Conservation (phyloP, 495 filamentous ascomycete species). For the Daldinia concentrica region DNA sequence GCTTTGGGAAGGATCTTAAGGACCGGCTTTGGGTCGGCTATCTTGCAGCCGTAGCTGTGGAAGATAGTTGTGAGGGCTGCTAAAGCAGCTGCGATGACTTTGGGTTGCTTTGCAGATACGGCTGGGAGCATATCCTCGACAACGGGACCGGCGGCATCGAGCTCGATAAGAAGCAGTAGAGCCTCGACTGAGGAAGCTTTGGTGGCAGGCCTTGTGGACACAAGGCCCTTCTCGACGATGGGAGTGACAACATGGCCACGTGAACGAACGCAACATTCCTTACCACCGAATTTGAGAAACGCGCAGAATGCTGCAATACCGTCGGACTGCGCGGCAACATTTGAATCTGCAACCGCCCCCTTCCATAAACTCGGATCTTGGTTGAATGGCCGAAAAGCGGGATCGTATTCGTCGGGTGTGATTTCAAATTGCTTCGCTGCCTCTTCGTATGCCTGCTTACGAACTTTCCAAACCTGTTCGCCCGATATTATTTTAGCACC, state of each 20-base stretch:
- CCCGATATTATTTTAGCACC: slow-evolving; percentile 42
- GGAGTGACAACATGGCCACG: slow-evolving; percentile 75
- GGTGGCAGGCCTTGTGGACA: slow-evolving; percentile 83
- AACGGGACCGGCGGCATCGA: slow-evolving; percentile 85
- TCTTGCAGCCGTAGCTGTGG: slow-evolving; percentile 93
- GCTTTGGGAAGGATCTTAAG: slow-evolving; percentile 89
- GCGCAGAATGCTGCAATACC: slow-evolving; percentile 86
- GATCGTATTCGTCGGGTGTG: slow-evolving; percentile 86
- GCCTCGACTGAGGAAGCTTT: slow-evolving; percentile 90
- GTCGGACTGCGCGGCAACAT: slow-evolving; percentile 96
- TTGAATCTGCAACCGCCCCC: slow-evolving; percentile 90
- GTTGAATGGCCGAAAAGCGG: slow-evolving; percentile 84
- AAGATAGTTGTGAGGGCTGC: slow-evolving; percentile 82
- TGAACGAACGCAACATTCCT: slow-evolving; percentile 81
- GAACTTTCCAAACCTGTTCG: slow-evolving; percentile 89
- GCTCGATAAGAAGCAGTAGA: slow-evolving; percentile 85
- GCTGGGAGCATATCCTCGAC: slow-evolving; percentile 90
- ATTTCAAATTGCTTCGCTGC: slow-evolving; percentile 85
- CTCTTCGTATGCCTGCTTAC: slow-evolving; percentile 95
- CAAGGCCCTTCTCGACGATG: slow-evolving; percentile 91
- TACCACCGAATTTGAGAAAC: slow-evolving; percentile 87
- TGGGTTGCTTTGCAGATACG: slow-evolving; percentile 91
- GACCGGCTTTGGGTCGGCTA: slow-evolving; percentile 95
- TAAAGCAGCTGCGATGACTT: slow-evolving; percentile 87
- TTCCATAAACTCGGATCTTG: slow-evolving; percentile 91